phyloP scores from a whole-genome alignment of 129 eudicot species.

The Mikania micrantha region DNA sequence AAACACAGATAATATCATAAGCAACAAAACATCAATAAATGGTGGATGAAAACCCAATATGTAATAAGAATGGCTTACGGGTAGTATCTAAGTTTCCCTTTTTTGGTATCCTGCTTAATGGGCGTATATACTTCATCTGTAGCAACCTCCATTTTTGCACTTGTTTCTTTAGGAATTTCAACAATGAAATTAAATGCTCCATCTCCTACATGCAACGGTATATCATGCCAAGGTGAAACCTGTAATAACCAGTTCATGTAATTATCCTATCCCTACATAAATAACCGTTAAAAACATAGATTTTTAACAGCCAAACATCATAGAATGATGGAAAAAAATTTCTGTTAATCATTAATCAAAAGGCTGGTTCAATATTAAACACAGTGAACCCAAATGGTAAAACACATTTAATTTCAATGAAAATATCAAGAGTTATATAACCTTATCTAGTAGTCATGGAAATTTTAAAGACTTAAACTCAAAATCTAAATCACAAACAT shows the following conservation, averaged over 20 bases:
- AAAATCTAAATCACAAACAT: background rate
- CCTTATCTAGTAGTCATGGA: background rate
- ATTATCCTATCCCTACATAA: background rate
- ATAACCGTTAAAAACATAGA: constrained; percentile 8
- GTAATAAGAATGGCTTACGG: constrained; percentile 49
- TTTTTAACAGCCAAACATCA: background rate
- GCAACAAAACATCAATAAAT: background rate
- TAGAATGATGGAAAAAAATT: background rate
- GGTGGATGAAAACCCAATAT: background rate
- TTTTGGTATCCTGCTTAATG: constrained; percentile 93
- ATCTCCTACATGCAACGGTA: constrained; percentile 86
- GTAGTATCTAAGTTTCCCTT: constrained; percentile 92
- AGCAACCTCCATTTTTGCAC: constrained; percentile 99
- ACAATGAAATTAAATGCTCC: constrained; percentile 85
- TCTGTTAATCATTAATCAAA: background rate
- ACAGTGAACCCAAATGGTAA: background rate
- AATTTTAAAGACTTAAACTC: background rate
- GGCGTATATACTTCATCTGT: constrained; percentile 91
- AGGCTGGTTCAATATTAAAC: background rate
- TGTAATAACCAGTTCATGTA: constrained; percentile 17
- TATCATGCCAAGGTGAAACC: constrained; percentile 99
- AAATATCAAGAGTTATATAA: background rate
- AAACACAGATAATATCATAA: background rate
- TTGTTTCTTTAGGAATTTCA: constrained; percentile 94
- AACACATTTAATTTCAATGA: background rate